phyloP scores from a whole-genome alignment of 2,329 filamentous ascomycete genomes.

The Fusarium sp. region DNA sequence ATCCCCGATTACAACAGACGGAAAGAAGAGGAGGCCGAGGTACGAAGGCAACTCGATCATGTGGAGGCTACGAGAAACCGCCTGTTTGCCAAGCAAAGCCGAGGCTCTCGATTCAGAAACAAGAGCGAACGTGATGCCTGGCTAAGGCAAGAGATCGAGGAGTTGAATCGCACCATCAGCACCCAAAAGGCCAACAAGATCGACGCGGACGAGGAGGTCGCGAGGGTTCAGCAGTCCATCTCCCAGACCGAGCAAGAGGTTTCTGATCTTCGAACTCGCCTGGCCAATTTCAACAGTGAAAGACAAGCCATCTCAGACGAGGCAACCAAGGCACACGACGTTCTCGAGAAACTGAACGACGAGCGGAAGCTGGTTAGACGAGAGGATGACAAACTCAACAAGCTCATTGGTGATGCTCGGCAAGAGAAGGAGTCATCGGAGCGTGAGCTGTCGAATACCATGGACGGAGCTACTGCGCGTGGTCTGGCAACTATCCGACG shows the following conservation, averaged over 20 bases:
- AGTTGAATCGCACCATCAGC: constrained; percentile 80
- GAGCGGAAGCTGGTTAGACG: constrained; percentile 89
- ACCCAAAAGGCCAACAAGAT: constrained; percentile 87
- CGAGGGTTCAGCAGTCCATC: constrained; percentile 78
- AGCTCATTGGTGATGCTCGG: constrained; percentile 79
- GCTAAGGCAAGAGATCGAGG: constrained; percentile 82
- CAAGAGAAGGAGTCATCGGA: constrained; percentile 84
- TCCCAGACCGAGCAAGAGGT: constrained; percentile 79
- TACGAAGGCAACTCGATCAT: constrained; percentile 79
- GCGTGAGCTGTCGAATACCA: constrained; percentile 81
- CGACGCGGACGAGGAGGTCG: constrained; percentile 86
- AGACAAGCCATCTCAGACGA: constrained; percentile 79
- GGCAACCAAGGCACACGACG: constrained; percentile 81
- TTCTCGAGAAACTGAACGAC: constrained; percentile 82
- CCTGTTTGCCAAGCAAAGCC: constrained; percentile 91
- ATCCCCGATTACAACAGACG: constrained; percentile 80
- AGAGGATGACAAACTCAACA: constrained; percentile 88
- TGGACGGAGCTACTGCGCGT: constrained; percentile 89
- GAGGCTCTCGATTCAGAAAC: constrained; percentile 86
- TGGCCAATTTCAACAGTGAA: constrained; percentile 83
- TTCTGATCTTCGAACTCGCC: constrained; percentile 73
- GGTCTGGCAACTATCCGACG: constrained; percentile 89
- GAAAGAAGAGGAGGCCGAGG: constrained; percentile 77
- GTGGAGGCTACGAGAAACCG: constrained; percentile 81
- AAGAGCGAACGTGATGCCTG: constrained; percentile 90